Percentiles rank a stretch among this genome's conserved stretches.
These are phyloP conservation scores for Calonectria naviculata DNA, from an alignment of 2,329 filamentous ascomycete genomes.

Conservation along the genomic window DNA sequence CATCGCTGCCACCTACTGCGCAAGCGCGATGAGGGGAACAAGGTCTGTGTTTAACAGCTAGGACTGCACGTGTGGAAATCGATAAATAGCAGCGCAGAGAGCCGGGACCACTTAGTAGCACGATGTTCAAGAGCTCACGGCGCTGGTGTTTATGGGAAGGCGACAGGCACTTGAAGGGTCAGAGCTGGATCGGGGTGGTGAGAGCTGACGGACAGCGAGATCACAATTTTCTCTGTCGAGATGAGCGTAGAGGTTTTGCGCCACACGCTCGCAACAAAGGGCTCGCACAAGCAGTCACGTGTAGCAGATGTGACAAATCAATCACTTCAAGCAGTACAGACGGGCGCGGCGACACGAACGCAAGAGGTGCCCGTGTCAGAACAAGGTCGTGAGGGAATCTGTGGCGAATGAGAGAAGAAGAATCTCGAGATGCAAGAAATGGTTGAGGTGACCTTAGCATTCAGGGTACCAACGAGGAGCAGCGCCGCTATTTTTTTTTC, in stretches of 20 bases:
- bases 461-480: conserved; percentile 31
- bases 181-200: conserved; percentile 18
- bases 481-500: conserved; percentile 29
- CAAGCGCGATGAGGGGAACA: conserved; percentile 11
- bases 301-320: conserved; percentile 24
- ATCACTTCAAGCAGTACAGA: conserved; percentile 27
- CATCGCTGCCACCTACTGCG: conserved; percentile 32
- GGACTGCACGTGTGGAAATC: conserved; percentile 19
- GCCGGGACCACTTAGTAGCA: neutral
- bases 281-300: conserved; percentile 28
- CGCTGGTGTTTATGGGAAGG: conserved; percentile 1
- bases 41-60: neutral
- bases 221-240: conserved; percentile 36
- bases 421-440: conserved; percentile 35
- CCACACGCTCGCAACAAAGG: conserved; percentile 28
- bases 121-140: neutral
- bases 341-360: conserved; percentile 23
- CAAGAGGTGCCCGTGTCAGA: conserved; percentile 24
- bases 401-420: conserved; percentile 29
- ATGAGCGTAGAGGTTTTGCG: conserved; percentile 31
- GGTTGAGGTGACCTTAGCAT: conserved; percentile 33
- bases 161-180: conserved; percentile 11
- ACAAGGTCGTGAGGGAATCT: conserved; percentile 28
- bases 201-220: conserved; percentile 19
- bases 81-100: conserved; percentile 3